A percentile compares a stretch with the other conserved stretches of the same genome.
Evolutionary conservation across 2,329 filamentous ascomycete species (phyloP).

Genomic region (Colletotrichum echinochloae): DNA sequence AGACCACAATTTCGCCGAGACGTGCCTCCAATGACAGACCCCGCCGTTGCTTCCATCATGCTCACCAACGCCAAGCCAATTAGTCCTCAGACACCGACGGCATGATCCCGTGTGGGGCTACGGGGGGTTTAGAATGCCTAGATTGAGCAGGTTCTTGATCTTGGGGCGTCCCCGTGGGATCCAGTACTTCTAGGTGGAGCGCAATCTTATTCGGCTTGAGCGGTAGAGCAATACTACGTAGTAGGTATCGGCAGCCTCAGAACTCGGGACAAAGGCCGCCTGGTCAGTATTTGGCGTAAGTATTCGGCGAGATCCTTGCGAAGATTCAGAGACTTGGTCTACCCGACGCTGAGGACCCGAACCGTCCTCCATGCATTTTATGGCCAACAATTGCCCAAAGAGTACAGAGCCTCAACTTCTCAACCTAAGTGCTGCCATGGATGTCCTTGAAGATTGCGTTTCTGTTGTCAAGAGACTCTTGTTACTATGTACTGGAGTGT

Average conservation of each 20-base stretch:
- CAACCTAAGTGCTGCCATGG: conserved; percentile 12
- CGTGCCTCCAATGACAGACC: conserved; percentile 14
- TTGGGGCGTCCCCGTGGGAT: conserved; percentile 8
- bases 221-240: conserved; percentile 5
- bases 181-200: conserved; percentile 4
- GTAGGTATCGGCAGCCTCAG: conserved; percentile 20
- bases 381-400: background rate
- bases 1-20: conserved; percentile 28
- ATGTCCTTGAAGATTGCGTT: background rate
- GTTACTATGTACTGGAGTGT: background rate
- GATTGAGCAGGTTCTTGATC: conserved; percentile 21
- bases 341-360: conserved; percentile 15
- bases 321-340: conserved; percentile 27
- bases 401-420: conserved; percentile 11
- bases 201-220: background rate
- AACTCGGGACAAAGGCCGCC: conserved; percentile 14
- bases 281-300: conserved; percentile 4
- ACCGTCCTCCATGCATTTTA: background rate
- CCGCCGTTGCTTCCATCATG: conserved; percentile 19
- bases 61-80: conserved; percentile 9
- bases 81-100: conserved; percentile 12
- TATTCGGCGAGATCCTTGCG: conserved; percentile 21
- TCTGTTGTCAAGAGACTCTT: background rate
- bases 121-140: conserved; percentile 14
- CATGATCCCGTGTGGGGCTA: conserved; percentile 28